Evolutionary conservation across 23 red algal species (phyloP), one percentile per base, ranked within the genome.

Genomic region (Gracilariopsis chorda): DNA sequence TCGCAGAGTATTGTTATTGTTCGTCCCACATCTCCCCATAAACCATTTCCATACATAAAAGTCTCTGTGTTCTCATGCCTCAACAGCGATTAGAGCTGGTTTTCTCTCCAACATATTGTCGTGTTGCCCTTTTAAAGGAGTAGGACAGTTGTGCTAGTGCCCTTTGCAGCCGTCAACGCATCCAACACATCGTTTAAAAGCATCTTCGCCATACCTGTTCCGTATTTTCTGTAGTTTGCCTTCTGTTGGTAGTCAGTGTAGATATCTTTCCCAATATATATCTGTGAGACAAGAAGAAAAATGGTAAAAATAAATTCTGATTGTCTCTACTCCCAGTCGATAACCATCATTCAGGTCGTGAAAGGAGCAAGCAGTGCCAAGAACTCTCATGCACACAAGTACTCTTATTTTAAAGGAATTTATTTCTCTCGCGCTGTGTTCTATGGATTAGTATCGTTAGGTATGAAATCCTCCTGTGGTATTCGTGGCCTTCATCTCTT

Each of bases 21-120:
- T 84, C 23, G 80, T 84, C 20, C 80, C 80, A 42, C 55, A 9
- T 84, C 53, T 84, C 24, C 34, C 80, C 21, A 56, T 39, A 84
- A 84, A 84, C 80, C 55, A 84, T 24, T 84, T 5, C 80, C 80
- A 84, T 24, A 45, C 44, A 55, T 76, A 76, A 24, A 77, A 76
- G 37, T 72, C 41, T 21, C 12, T 27, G 57, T 88, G 63, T 75
- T 30, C 30, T 34, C 61, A 72, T 45, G 59, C 67, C 48, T 88
- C 83, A 23, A 67, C 61, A n/a, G 59, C 48, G 27, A 75, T 72
- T 7, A 48, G 23, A 33, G 83, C 83, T 19, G 56, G 33, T 14
- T 75, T 76, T 47, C 61, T 13, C 37, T 69, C 64, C 21, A 48
- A 51, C 6, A 36, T 57, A 48, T 88, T 88, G 36, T 88, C 45